Conservation (phyloP, 2,329 filamentous ascomycete genomes). For the Beauveria caledonica region DNA sequence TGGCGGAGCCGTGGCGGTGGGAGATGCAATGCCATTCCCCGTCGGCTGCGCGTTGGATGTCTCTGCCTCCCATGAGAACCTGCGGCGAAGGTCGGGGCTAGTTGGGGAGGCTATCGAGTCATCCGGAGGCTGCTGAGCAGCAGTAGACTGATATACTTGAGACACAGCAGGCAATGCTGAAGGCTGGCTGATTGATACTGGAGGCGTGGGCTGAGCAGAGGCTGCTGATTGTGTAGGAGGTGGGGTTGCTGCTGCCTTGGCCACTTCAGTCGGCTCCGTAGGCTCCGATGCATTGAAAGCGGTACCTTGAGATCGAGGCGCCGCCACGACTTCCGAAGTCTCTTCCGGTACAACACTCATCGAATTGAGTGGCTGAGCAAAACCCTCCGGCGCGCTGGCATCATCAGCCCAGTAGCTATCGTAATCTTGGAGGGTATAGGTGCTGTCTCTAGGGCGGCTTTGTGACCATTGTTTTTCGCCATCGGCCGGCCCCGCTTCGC, state of each 20-base stretch:
- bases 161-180: neutral
- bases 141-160: neutral
- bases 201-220: neutral
- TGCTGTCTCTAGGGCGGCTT: constrained; percentile 41
- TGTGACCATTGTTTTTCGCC: neutral
- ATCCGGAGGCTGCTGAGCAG: neutral
- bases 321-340: neutral
- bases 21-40: neutral
- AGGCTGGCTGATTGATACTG: neutral
- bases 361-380: neutral
- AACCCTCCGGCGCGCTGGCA: neutral
- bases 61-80: constrained; percentile 31
- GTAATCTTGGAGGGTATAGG: constrained; percentile 57
- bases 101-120: neutral
- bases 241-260: neutral
- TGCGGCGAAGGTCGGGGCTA: constrained; percentile 17
- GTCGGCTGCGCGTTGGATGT: neutral
- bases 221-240: neutral
- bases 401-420: constrained; percentile 55
- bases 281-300: neutral
- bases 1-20: neutral
- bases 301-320: neutral
- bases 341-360: neutral
- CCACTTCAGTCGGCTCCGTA: neutral
- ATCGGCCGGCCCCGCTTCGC: neutral